Conservation (phyloP, 306 rosid genomes). For the Cucurbita maxima region DNA sequence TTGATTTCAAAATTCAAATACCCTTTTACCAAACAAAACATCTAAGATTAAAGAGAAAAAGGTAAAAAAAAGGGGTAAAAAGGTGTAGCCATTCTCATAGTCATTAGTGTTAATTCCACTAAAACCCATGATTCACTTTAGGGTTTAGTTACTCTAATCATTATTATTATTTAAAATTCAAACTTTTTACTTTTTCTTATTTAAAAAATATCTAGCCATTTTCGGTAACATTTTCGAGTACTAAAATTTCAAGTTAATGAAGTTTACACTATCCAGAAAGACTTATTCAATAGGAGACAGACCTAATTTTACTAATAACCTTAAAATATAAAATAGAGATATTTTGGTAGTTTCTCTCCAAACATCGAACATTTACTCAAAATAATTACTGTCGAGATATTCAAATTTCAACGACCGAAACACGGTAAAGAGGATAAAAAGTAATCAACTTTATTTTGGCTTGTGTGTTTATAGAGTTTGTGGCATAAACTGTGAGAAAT, state of each 20-base stretch:
- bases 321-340: too few species aligned
- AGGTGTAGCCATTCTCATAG: background rate
- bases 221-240: too few species aligned
- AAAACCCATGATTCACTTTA: background rate
- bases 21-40: background rate
- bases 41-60: background rate
- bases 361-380: too few species aligned
- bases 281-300: too few species aligned
- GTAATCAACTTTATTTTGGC: background rate
- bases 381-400: too few species aligned
- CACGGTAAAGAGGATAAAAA: background rate
- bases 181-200: too few species aligned
- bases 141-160: background rate
- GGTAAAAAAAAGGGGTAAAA: background rate
- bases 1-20: background rate
- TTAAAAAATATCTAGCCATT: too few species aligned
- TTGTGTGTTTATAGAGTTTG: background rate
- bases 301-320: too few species aligned
- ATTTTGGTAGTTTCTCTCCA: too few species aligned
- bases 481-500: background rate
- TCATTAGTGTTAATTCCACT: background rate
- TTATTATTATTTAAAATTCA: background rate
- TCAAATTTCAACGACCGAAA: too few species aligned
- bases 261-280: too few species aligned
- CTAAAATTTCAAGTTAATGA: too few species aligned